Conservation (phyloP, 495 filamentous ascomycete species). For the Penicillium samsonianum region DNA sequence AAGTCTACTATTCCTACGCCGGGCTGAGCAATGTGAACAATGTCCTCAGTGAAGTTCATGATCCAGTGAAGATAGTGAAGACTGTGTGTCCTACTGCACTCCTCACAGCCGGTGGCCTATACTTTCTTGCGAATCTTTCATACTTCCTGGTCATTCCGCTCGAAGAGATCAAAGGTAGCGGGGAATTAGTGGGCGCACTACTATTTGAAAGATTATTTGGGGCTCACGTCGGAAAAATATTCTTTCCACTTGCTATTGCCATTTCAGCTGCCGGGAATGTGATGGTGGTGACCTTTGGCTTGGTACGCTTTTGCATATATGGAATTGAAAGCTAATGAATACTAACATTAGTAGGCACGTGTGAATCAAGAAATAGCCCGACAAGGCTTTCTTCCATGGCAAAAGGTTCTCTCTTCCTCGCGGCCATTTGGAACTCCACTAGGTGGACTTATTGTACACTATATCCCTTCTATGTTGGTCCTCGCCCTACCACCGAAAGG, state of each 20-base stretch:
- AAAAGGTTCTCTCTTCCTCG: slow-evolving; percentile 60
- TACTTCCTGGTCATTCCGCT: slow-evolving; percentile 69
- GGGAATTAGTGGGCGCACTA: slow-evolving; percentile 66
- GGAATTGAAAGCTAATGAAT: not conserved
- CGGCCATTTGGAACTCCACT: slow-evolving; percentile 67
- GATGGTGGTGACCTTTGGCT: slow-evolving; percentile 72
- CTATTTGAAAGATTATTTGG: slow-evolving; percentile 72
- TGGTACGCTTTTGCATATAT: slow-evolving; percentile 42
- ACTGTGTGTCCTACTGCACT: slow-evolving; percentile 64
- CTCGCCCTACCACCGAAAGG: slow-evolving; percentile 63
- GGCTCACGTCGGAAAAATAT: slow-evolving; percentile 50
- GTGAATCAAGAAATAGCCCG: slow-evolving; percentile 69
- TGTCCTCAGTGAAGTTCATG: slow-evolving; percentile 72
- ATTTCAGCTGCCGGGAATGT: slow-evolving; percentile 71
- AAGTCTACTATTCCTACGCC: slow-evolving; percentile 71
- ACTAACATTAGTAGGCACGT: slow-evolving; percentile 51
- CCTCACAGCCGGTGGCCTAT: slow-evolving; percentile 60
- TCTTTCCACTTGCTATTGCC: slow-evolving; percentile 66
- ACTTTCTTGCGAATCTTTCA: slow-evolving; percentile 68
- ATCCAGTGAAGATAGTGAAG: slow-evolving; percentile 66
- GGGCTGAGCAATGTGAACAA: slow-evolving; percentile 71
- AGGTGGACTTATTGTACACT: slow-evolving; percentile 67
- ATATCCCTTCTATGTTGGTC: slow-evolving; percentile 65
- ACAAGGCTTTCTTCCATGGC: slow-evolving; percentile 70
- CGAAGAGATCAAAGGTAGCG: slow-evolving; percentile 66